These are phyloP conservation scores for Macrophomina pseudophaseolina DNA, from an alignment of 2,329 filamentous ascomycete species.

Conservation along the genomic window DNA sequence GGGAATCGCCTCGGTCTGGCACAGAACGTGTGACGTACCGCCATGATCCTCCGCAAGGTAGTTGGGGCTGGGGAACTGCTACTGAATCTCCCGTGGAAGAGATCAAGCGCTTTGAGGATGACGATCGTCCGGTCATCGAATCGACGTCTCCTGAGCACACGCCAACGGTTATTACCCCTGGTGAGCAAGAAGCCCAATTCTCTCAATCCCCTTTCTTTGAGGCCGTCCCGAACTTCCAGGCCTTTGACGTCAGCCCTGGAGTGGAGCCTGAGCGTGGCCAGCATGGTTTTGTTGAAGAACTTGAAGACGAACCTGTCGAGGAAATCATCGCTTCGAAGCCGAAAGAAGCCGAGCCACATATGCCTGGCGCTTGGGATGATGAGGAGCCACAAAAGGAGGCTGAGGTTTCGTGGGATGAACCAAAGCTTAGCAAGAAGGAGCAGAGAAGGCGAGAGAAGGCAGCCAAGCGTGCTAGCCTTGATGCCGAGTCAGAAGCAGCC, in stretches of 20 bases:
- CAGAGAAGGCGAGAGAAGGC: constrained; percentile 35
- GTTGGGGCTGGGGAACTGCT: constrained; percentile 28
- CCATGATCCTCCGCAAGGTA: constrained; percentile 22
- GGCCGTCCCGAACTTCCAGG: constrained; percentile 46
- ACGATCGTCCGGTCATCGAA: constrained; percentile 28
- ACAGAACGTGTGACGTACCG: constrained; percentile 39
- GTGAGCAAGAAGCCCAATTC: constrained; percentile 26
- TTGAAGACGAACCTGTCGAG: constrained; percentile 58
- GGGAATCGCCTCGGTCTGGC: constrained; percentile 39
- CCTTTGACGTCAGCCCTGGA: constrained; percentile 29
- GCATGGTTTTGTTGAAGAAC: constrained; percentile 43
- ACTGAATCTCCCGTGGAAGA: constrained; percentile 31
- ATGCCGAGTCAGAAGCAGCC: constrained; percentile 35
- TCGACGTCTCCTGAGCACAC: constrained; percentile 31
- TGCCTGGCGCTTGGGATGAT: constrained; percentile 66
- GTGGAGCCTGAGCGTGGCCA: constrained; percentile 32
- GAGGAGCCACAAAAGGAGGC: constrained; percentile 37
- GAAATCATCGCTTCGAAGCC: constrained; percentile 41
- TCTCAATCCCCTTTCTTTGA: constrained; percentile 50
- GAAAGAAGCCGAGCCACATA: constrained; percentile 55
- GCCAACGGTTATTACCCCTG: constrained; percentile 30
- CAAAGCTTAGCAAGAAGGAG: constrained; percentile 36
- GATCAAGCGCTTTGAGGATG: constrained; percentile 35
- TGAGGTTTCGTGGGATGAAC: constrained; percentile 29
- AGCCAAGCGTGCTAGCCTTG: constrained; percentile 18